phyloP scores from a whole-genome alignment of 805 yeast genomes.

The Diddensiella transvaalensis region DNA sequence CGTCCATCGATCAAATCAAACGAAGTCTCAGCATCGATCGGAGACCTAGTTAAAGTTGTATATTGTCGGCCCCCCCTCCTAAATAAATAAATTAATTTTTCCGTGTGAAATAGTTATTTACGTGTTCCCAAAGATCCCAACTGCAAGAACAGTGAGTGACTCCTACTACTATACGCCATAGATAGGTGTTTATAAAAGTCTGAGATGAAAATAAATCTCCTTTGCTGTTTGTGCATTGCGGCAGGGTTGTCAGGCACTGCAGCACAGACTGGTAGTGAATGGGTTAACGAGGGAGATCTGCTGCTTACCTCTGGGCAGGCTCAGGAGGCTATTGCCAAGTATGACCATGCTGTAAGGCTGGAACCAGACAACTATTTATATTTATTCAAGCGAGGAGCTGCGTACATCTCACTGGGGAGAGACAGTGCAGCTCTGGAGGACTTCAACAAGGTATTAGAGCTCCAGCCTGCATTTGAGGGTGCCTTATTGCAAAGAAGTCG shows the following conservation, averaged over 20 bases:
- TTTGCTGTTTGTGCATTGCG: too few relatives aligned
- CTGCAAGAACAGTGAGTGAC: too few relatives aligned
- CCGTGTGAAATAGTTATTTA: too few relatives aligned
- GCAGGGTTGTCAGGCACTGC: too few relatives aligned
- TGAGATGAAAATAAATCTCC: too few relatives aligned
- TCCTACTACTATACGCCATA: too few relatives aligned
- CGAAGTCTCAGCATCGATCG: constrained; percentile 5
- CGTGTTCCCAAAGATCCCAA: too few relatives aligned
- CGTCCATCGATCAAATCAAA: constrained; percentile 15
- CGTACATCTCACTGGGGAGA: constrained; percentile 34
- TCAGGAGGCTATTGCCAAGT: constrained; percentile 18
- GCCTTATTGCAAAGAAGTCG: constrained; percentile 36
- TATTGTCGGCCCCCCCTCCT: too few relatives aligned
- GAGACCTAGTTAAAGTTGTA: constrained; percentile 1
- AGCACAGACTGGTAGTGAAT: constrained; percentile 4
- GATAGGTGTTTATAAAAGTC: too few relatives aligned
- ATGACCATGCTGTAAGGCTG: constrained; percentile 28
- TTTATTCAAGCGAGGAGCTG: constrained; percentile 37
- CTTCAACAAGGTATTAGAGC: constrained; percentile 31
- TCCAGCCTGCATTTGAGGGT: constrained; percentile 34
- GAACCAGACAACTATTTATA: constrained; percentile 31
- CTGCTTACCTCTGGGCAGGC: constrained; percentile 16
- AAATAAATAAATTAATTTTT: too few relatives aligned
- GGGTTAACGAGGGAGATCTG: constrained; percentile 13
- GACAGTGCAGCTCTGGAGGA: constrained; percentile 36